phyloP scores from a whole-genome alignment of 495 filamentous ascomycete species.

The Chlorociboria aeruginascens region DNA sequence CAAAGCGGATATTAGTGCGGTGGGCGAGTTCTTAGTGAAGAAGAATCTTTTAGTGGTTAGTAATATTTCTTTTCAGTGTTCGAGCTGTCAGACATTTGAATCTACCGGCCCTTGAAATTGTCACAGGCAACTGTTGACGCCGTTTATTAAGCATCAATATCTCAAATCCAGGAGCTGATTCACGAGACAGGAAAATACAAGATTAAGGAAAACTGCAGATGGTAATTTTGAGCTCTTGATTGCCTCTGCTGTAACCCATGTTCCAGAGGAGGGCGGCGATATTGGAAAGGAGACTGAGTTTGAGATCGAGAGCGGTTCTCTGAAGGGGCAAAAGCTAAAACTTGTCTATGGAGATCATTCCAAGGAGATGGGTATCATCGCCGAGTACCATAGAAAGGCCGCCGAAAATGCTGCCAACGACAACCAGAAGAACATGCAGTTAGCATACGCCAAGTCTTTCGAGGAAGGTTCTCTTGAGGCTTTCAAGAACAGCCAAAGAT shows the following conservation, averaged over 20 bases:
- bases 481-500: constrained; percentile 82
- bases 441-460: constrained; percentile 76
- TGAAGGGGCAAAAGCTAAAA: constrained; percentile 55
- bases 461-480: constrained; percentile 71
- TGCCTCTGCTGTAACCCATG: constrained; percentile 47
- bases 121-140: no score
- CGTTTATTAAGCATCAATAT: background rate
- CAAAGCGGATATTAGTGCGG: constrained; percentile 64
- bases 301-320: constrained; percentile 45
- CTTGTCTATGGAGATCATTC: constrained; percentile 78
- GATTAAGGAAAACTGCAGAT: constrained; percentile 60
- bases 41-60: constrained; percentile 44
- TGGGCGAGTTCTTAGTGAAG: constrained; percentile 62
- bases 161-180: constrained; percentile 19
- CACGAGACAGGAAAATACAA: constrained; percentile 64
- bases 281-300: constrained; percentile 54
- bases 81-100: no score
- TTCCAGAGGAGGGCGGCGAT: constrained; percentile 51
- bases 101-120: background rate
- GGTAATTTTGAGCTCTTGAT: constrained; percentile 74
- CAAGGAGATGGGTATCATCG: constrained; percentile 69
- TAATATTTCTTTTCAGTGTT: background rate
- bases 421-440: constrained; percentile 73
- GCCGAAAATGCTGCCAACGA: constrained; percentile 70
- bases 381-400: constrained; percentile 57